Evolutionary conservation across 371 early-diverging fungal genomes (phyloP), one percentile per base, ranked within the genome.

Genomic region (Nosema granulosis): DNA sequence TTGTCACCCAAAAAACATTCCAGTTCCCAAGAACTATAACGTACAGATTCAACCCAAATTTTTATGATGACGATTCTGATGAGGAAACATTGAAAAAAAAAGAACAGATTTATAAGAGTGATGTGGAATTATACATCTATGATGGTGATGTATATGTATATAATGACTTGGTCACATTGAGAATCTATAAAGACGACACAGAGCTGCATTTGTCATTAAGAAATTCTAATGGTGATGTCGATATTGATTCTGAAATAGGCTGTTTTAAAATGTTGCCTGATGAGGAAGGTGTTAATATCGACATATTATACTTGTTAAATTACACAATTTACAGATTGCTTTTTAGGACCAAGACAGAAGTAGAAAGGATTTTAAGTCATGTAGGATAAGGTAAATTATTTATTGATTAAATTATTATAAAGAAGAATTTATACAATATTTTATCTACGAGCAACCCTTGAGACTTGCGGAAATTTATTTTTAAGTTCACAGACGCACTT

Each of bases 31-130:
- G 37, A 22, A 34, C 16, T 24, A 66, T 66, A 22, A 12, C 9
- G 1, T 66, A 49, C 37, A 3, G 3, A 22, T 26, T 18, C 29
- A 66, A 66, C 49, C 66, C 66, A 9, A 66, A 66, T 26, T 66
- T 66, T 43, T 32, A 6, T 66, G 66, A 66, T 24, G 66, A 43
- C n/a, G 66, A 49, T 1, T 1, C 22, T 1, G n/a, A 20, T 38
- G 50, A 66, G 6, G 49, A 49, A 20, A 20, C 11, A 13, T 20
- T 18, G 2, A 4, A 66, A 1, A 9, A 35, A 20, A 9, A 35
- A 16, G 1, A 1, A 4, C 18, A 49, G 12, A 29, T 43, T 26
- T 66, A 16, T 50, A 66, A 66, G 49, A 3, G 29, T n/a, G 66
- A 66, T 6, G 29, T 66, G 18, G 66, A 66, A 49, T 2, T 32